Percentiles rank a stretch among this genome's conserved stretches.
phyloP scores from a whole-genome alignment of 768 basidiomycete species.

The Termitomyces sp. region DNA sequence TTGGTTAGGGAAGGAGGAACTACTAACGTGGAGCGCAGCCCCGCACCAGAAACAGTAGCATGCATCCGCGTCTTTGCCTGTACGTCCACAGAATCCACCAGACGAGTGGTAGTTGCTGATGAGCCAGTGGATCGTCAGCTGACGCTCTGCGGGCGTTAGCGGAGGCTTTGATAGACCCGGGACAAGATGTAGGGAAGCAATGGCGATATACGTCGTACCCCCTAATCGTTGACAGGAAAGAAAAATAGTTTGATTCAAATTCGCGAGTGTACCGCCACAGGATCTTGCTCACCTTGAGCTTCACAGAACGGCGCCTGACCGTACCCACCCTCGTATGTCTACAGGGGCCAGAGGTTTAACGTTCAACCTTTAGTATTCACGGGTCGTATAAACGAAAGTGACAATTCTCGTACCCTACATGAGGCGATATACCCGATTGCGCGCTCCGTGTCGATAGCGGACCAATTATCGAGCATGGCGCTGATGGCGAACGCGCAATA shows the following conservation, averaged over 20 bases:
- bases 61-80: conserved; percentile 83
- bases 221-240: conserved; percentile 43
- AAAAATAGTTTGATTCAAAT: not conserved
- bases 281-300: conserved; percentile 64
- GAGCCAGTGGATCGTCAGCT: conserved; percentile 72
- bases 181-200: conserved; percentile 69
- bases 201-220: conserved; percentile 89
- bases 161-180: conserved; percentile 21
- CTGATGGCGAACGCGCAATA: conserved; percentile 89
- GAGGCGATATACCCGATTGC: conserved; percentile 62
- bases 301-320: conserved; percentile 80
- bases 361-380: conserved; percentile 3
- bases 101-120: conserved; percentile 61
- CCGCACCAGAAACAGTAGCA: conserved; percentile 98
- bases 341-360: not conserved
- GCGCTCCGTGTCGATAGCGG: conserved; percentile 56
- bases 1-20: not conserved
- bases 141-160: conserved; percentile 38
- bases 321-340: conserved; percentile 95
- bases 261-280: not conserved
- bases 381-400: not conserved
- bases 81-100: conserved; percentile 88
- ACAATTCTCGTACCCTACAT: conserved; percentile 58
- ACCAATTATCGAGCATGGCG: conserved; percentile 77
- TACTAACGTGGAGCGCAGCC: conserved; percentile 69